phyloP scores from a whole-genome alignment of 164 flowering plant genomes.

The Stephania japonica region DNA sequence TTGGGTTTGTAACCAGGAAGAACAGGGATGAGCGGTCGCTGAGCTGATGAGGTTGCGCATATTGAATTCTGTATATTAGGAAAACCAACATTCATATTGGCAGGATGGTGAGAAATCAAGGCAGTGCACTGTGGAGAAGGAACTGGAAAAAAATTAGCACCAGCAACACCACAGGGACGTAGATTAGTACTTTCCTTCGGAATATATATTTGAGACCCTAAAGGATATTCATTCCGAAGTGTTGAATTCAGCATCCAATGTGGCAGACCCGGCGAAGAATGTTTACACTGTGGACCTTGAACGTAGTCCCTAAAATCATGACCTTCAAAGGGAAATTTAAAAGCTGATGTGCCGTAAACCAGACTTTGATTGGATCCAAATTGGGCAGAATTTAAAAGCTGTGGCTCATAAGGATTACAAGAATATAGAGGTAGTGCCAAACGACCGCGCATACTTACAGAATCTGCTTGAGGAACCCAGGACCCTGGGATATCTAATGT shows the following conservation, averaged over 20 bases:
- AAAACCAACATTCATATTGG: conserved; percentile 15
- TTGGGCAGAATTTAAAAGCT: conserved; percentile 21
- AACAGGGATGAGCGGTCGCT: conserved; percentile 24
- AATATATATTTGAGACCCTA: conserved; percentile 13
- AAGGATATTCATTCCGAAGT: conserved; percentile 18
- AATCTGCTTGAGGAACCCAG: conserved; percentile 17
- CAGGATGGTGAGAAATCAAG: conserved; percentile 19
- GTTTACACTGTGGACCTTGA: conserved; percentile 22
- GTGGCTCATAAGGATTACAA: conserved; percentile 17
- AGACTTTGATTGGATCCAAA: conserved; percentile 16
- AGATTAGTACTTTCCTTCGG: conserved; percentile 10
- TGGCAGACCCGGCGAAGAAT: conserved; percentile 26
- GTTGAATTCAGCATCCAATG: conserved; percentile 35
- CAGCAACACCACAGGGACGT: conserved; percentile 10
- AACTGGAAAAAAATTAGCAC: conserved; percentile 11
- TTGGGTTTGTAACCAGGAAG: conserved; percentile 23
- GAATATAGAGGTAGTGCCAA: conserved; percentile 11
- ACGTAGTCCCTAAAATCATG: conserved; percentile 25
- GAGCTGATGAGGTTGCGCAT: conserved; percentile 17
- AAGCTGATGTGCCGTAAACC: conserved; percentile 20
- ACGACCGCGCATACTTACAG: conserved; percentile 15
- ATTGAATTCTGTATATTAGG: conserved; percentile 18
- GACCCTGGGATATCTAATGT: conserved; percentile 18
- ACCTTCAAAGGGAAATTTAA: conserved; percentile 36
- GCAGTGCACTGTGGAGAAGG: conserved; percentile 17